A percentile compares a stretch with the other conserved stretches of the same genome.
Conservation (phyloP, 1,139 yeast genomes). For the Sugiyamaella pinicola region DNA sequence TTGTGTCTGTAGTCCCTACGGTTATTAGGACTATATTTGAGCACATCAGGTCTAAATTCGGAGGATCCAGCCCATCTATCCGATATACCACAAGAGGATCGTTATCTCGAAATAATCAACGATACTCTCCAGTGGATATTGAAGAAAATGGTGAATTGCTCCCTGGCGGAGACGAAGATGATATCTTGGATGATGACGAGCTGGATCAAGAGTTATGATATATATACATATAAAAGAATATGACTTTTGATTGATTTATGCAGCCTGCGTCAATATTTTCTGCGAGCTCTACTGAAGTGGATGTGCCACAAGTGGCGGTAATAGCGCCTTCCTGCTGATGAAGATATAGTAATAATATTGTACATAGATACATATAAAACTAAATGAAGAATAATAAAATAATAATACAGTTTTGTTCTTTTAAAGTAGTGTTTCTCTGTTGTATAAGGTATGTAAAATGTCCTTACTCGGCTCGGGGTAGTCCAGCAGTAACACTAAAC, state of each 20-base stretch:
- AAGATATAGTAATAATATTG: slow-evolving; percentile 1
- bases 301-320: too few species aligned
- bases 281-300: too few species aligned
- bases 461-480: slow-evolving; percentile 30
- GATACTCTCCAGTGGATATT: slow-evolving; percentile 34
- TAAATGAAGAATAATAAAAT: neutral
- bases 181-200: slow-evolving; percentile 32
- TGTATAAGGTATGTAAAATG: neutral
- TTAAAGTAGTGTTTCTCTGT: neutral
- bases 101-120: slow-evolving; percentile 32
- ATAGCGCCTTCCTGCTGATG: too few species aligned
- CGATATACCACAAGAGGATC: slow-evolving; percentile 34
- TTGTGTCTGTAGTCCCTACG: slow-evolving; percentile 39
- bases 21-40: slow-evolving; percentile 23
- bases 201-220: slow-evolving; percentile 16
- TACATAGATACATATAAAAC: neutral
- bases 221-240: neutral
- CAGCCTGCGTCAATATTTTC: too few species aligned
- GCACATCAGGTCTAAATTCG: slow-evolving; percentile 21
- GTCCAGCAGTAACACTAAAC: slow-evolving; percentile 85
- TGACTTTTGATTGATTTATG: neutral
- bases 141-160: slow-evolving; percentile 36
- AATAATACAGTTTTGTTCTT: neutral
- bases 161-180: slow-evolving; percentile 32
- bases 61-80: slow-evolving; percentile 7